phyloP scores from a whole-genome alignment of 495 filamentous ascomycete species.

The Opeltia flavorubescens region DNA sequence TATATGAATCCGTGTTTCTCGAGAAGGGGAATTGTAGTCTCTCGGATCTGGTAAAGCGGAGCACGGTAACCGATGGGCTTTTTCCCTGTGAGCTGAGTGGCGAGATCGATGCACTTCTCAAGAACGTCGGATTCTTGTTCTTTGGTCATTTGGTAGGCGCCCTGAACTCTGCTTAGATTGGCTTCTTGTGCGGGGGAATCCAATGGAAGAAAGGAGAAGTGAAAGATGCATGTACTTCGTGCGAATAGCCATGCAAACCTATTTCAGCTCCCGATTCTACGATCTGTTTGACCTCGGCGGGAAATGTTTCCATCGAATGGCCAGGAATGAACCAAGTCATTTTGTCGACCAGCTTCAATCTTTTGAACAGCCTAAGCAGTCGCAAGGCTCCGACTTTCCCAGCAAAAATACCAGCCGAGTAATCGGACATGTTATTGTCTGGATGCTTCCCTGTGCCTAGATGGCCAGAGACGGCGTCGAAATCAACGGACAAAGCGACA shows the following conservation, averaged over 20 bases:
- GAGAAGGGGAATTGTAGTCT: slow-evolving; percentile 38
- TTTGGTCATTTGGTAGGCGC: slow-evolving; percentile 38
- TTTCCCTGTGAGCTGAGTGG: slow-evolving; percentile 33
- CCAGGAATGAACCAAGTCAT: slow-evolving; percentile 53
- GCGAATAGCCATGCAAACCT: slow-evolving; percentile 46
- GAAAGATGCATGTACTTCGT: too few relatives aligned
- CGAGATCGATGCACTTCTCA: slow-evolving; percentile 35
- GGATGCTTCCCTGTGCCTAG: slow-evolving; percentile 36
- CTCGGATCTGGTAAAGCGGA: slow-evolving; percentile 42
- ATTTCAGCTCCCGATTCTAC: slow-evolving; percentile 44
- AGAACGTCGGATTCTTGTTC: slow-evolving; percentile 46
- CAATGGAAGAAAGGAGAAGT: neutral
- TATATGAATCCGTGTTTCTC: slow-evolving; percentile 43
- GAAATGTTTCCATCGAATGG: slow-evolving; percentile 48
- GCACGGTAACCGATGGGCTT: slow-evolving; percentile 43
- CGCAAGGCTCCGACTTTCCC: slow-evolving; percentile 45
- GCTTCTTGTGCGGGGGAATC: neutral
- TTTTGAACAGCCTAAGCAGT: slow-evolving; percentile 42
- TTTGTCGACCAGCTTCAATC: slow-evolving; percentile 34
- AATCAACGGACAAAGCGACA: slow-evolving; percentile 40
- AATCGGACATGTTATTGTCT: slow-evolving; percentile 42
- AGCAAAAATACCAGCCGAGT: slow-evolving; percentile 43
- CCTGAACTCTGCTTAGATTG: slow-evolving; percentile 10
- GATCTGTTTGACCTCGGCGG: slow-evolving; percentile 35
- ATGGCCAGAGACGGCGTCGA: slow-evolving; percentile 47